Base-by-base conservation (phyloP, 371 early-diverging fungal species). In the Lichtheimia hyalospora region DNA sequence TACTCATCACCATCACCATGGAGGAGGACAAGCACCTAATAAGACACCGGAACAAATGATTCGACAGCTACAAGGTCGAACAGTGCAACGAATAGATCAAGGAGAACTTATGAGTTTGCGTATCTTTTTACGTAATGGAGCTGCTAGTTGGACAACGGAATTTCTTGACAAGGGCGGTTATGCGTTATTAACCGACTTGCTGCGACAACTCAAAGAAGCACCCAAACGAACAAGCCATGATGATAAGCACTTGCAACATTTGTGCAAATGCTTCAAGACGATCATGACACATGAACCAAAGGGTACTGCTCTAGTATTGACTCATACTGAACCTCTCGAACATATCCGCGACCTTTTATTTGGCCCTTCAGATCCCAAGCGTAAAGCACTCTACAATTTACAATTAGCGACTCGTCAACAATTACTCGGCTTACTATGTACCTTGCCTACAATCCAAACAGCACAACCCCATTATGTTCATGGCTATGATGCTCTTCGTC, bases 61-160 rank as follows among this genome's bases (percentile, higher is more conserved):
- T 10, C n/a, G 21, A 46, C 46, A 46, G 10, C 16, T 46, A 5
- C 46, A 21, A 5, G 46, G 18, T 2, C 46, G 46, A 5, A n/a
- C 12, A 18, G 46, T 46, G 18, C 46, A 21, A 5, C 18, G 21
- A 12, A 5, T 46, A 0, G 46, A 46, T n/a, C 72, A 74, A 24
- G 52, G 65, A 7, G 73, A 77, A 14, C 64, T 81, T 2, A 58
- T 69, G 20, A 73, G 76, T 57, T 54, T 81, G 15, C 68, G 75
- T 4, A 75, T 81, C 0, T 75, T 70, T 52, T 54, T 81, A 14
- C 66, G 81, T 15, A 81, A 66, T 50, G 78, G 73, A 2, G 72
- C 73, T 2, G 77, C 67, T 20, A 78, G 80, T 54, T 81, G 81
- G 81, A 81, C 81, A 18, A 76, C 74, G 15, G 75, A 73, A 50